Evolutionary conservation across 257 asterid species (phyloP), one percentile per base, ranked within the genome.

Genomic region (Verbascum thapsus): DNA sequence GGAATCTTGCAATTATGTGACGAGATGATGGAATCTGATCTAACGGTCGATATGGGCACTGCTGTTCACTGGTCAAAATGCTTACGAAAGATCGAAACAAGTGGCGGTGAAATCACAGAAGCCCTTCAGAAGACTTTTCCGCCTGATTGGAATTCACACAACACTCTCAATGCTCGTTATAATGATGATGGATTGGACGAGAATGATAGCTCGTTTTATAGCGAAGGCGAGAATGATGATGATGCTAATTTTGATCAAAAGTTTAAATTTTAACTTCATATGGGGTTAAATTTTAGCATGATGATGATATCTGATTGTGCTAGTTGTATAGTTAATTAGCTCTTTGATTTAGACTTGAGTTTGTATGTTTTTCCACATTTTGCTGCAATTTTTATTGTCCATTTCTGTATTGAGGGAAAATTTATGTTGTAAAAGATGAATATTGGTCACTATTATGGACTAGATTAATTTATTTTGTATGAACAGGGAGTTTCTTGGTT

Each of bases 41-140:
- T 90, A 51, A 78, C 76, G 2, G 88, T 94, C 8, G 97, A 94
- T 53, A 90, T 94, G 97, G 97, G 96, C 34, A 94, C 99, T 3
- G 99, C 99, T 0, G 97, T 94, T 67, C 96, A 87, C 75, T 94
- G 99, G 99, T 90, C 95, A 0, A 87, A 64, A 76, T 83, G 95
- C 78, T 57, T 94, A 49, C 84, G 82, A 45, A 87, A 85, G 79
- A 90, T 94, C 13, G 99, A 94, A 61, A 64, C 85, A 49, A 67
- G 82, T 0, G 99, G 99, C 10, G 99, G 97, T 3, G 72, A 56
- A 58, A 76, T 94, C 19, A 94, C 97, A 0, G 95, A 94, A 72
- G 88, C 95, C 73, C 88, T 94, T 56, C 99, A 94, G 76, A 94
- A 75, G 79, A 89, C 95, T 0, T 94, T 94, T 74, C 99, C 99